Evolutionary conservation across 768 basidiomycete species (phyloP), one percentile per base, ranked within the genome.

Genomic region (Leccinum ochraceum): DNA sequence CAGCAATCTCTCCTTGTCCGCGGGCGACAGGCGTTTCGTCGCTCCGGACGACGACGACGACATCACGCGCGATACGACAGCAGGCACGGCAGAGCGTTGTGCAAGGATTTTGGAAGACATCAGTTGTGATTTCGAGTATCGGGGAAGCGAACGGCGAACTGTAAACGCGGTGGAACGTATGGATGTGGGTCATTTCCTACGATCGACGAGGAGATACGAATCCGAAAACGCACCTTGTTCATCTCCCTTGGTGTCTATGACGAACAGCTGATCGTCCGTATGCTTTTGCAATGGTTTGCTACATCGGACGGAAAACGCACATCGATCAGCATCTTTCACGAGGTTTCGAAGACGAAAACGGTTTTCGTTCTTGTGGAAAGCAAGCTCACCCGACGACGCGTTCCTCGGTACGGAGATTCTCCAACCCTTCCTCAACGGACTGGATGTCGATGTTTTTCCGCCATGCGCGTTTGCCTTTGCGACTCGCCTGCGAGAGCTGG

Each of bases 381-480:
- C 1, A 22, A 16, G 6, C 85, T 62, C 68, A 94, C 92, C 94
- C 94, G 62, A 82, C 83, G 5, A 87, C 81, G 57, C 91, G 79
- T 71, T 95, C 94, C 71, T 95, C 92, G n/a, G 83, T 83, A 57
- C 94, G 79, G 61, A 91, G 77, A 59, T 78, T 83, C 73, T 95
- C 94, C 63, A 95, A 69, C 3, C 85, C 86, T 52, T 80, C 77
- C 67, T 95, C 94, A 20, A 95, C 86, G 54, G 86, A 86, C 26
- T 85, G 83, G 54, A 96, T 82, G 71, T 96, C 87, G 56, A 96
- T 87, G 74, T 97, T 92, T 78, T 97, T 96, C 71, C 95, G 77
- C 95, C 95, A 96, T 52, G 94, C 86, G 58, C 84, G 86, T 73
- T 96, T 96, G n/a, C 94, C 92, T 73, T 94, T 96, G 59, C 94